Percentiles rank a stretch among this genome's conserved stretches.
Conservation (phyloP, 345 rosid species). For the Citropsis articulata region DNA sequence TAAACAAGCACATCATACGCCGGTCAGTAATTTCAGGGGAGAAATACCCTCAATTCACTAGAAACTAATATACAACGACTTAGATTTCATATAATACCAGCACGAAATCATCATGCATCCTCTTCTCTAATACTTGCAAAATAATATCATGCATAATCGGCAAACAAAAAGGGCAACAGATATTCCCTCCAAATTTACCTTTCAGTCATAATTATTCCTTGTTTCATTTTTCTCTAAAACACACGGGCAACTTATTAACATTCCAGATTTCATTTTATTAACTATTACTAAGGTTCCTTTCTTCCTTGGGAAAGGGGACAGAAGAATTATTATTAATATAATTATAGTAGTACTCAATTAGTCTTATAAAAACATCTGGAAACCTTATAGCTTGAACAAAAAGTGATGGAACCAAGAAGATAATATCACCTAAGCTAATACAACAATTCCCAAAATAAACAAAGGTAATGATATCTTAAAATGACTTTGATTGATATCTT, state of each 20-base stretch:
- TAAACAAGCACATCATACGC: background rate
- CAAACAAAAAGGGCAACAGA: background rate
- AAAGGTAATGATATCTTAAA: background rate
- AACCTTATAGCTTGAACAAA: background rate
- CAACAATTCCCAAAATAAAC: background rate
- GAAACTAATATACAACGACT: background rate
- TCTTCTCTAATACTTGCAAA: background rate
- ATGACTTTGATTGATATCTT: background rate
- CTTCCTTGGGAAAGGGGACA: too few relatives aligned
- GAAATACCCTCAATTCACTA: background rate
- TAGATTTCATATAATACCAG: background rate
- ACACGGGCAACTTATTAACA: too few relatives aligned
- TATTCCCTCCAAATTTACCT: background rate
- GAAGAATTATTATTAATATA: too few relatives aligned
- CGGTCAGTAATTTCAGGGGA: background rate
- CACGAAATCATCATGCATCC: background rate
- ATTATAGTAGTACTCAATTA: too few relatives aligned
- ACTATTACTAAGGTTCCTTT: too few relatives aligned
- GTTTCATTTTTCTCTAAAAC: too few relatives aligned
- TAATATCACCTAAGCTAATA: background rate
- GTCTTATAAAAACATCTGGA: background rate
- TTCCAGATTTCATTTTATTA: too few relatives aligned
- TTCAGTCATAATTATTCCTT: too few relatives aligned
- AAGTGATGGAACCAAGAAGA: background rate
- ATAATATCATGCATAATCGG: background rate